Percentiles rank a stretch among this genome's conserved stretches.
Evolutionary conservation across 2,329 filamentous ascomycete genomes (phyloP).

Genomic region (Fusarium floridanum): DNA sequence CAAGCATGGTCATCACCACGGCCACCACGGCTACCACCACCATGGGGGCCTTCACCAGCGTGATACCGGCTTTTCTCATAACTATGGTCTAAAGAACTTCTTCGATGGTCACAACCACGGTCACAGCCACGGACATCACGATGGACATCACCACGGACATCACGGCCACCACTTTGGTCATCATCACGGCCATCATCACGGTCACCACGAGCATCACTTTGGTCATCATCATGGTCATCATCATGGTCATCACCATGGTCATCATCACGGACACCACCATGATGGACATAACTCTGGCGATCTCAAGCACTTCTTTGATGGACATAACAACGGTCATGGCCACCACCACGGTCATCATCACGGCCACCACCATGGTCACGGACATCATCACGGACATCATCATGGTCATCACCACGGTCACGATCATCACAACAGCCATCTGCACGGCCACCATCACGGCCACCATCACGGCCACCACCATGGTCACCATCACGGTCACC

Average conservation of each 20-base stretch:
- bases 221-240: not conserved
- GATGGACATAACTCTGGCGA: not conserved
- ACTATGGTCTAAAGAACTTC: conserved; percentile 14
- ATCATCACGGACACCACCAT: not conserved
- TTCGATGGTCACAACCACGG: conserved; percentile 2
- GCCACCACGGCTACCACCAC: conserved; percentile 4
- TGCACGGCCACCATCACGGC: not conserved
- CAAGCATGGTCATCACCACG: not conserved
- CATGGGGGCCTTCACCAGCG: conserved; percentile 1
- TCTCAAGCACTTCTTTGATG: not conserved
- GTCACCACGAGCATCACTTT: not conserved
- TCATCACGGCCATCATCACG: not conserved
- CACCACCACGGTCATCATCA: not conserved
- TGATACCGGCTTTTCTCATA: not conserved
- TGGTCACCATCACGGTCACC: not conserved
- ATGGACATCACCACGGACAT: not conserved
- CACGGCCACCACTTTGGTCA: not conserved
- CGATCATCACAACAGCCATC: not conserved
- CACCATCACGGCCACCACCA: conserved; percentile 9
- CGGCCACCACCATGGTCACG: not conserved
- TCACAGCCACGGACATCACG: not conserved
- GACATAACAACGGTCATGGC: not conserved
- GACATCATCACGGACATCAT: conserved; percentile 7
- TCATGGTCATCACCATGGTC: not conserved
- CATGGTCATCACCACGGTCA: not conserved